Evolutionary conservation across 108 stramenopile genomes (phyloP).

Genomic region (Hondaea fermentalgiana): DNA sequence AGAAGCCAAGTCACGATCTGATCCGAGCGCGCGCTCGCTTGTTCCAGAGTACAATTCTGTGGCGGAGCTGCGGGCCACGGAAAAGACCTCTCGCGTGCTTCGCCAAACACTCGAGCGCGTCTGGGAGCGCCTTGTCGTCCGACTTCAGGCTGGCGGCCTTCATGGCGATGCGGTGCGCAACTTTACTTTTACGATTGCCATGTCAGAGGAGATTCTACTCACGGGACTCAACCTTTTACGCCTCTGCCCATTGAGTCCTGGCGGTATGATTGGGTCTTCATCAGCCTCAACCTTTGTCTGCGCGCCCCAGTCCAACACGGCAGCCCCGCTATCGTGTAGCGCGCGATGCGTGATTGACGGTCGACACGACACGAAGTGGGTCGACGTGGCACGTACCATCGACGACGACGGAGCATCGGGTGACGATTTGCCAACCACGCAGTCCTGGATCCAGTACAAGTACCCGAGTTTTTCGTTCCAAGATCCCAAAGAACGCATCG

Average conservation of each 20-base stretch:
- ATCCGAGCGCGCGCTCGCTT: background rate
- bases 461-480: background rate
- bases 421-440: background rate
- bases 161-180: background rate
- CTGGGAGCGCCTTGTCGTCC: constrained; percentile 3
- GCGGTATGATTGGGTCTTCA: background rate
- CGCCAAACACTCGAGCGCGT: background rate
- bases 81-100: background rate
- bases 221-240: background rate
- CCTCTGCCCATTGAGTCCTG: background rate
- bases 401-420: background rate
- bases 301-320: background rate
- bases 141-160: background rate
- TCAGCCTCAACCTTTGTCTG: background rate
- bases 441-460: background rate
- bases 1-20: background rate
- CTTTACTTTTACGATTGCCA: background rate
- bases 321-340: background rate
- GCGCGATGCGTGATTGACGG: background rate
- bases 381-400: background rate
- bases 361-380: background rate
- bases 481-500: too few relatives aligned
- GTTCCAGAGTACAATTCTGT: background rate
- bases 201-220: background rate
- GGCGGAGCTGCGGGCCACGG: background rate